Conservation (phyloP, 805 yeast species). For the Wickerhamomyces subpelliculosus region DNA sequence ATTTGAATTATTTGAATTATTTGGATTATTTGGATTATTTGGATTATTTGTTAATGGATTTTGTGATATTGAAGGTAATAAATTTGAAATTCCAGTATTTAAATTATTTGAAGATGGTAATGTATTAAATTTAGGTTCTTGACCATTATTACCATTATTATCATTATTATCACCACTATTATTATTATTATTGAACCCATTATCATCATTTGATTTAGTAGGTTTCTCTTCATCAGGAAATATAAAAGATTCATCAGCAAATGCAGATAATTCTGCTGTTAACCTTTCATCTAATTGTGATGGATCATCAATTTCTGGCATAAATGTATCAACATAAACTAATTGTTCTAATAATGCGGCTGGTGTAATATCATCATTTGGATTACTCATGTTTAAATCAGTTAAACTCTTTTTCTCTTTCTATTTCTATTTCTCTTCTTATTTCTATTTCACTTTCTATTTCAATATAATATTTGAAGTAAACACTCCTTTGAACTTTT, state of each 20-base stretch:
- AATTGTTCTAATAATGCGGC: conserved; percentile 60
- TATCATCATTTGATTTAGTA: too few species aligned
- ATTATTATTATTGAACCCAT: too few species aligned
- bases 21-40: too few species aligned
- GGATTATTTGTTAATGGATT: too few species aligned
- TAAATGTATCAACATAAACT: conserved; percentile 72
- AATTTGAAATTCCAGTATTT: conserved; percentile 6
- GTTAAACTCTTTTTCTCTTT: too few species aligned
- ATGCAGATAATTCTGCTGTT: conserved; percentile 67
- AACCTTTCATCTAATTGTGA: conserved; percentile 42
- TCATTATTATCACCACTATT: conserved; percentile 9
- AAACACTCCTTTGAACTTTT: too few species aligned
- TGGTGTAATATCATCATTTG: conserved; percentile 25
- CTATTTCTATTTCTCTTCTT: too few species aligned
- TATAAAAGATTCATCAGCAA: conserved; percentile 74
- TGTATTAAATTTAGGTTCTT: conserved; percentile 6
- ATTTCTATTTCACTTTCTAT: too few species aligned
- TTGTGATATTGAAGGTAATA: conserved; percentile 6
- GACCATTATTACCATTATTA: conserved; percentile 5
- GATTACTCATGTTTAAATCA: conserved; percentile 3
- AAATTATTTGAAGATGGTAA: conserved; percentile 5
- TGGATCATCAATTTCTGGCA: conserved; percentile 43
- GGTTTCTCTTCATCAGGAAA: conserved; percentile 81
- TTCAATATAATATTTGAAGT: too few species aligned
- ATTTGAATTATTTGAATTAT: background rate